Percentiles rank a stretch among this genome's conserved stretches.
These are phyloP conservation scores for Lachancea quebecensis DNA, from an alignment of 805 yeast genomes.

Conservation along the genomic window DNA sequence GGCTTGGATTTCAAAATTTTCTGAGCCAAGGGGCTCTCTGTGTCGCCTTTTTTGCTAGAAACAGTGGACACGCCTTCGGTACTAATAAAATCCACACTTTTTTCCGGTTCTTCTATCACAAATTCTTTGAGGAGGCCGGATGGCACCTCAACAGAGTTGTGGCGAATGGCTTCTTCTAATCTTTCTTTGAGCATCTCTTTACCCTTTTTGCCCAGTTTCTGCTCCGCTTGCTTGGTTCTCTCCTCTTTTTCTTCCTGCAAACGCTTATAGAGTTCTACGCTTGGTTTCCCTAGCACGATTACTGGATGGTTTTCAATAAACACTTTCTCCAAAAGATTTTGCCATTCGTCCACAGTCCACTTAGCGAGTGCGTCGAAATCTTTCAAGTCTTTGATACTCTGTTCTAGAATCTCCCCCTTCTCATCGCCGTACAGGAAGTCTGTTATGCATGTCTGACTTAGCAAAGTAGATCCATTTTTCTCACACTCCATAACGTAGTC, in stretches of 20 bases:
- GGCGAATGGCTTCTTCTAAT: slow-evolving; percentile 54
- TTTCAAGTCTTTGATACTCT: slow-evolving; percentile 46
- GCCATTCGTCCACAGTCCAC: slow-evolving; percentile 72
- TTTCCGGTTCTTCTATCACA: slow-evolving; percentile 66
- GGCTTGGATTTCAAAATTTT: slow-evolving; percentile 33
- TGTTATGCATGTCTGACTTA: slow-evolving; percentile 61
- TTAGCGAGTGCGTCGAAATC: slow-evolving; percentile 46
- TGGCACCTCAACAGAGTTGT: slow-evolving; percentile 76
- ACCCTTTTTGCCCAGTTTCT: slow-evolving; percentile 52
- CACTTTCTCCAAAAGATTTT: slow-evolving; percentile 41
- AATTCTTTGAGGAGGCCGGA: slow-evolving; percentile 52
- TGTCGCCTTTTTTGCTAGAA: slow-evolving; percentile 33
- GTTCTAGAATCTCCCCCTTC: slow-evolving; percentile 50
- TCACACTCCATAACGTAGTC: slow-evolving; percentile 57
- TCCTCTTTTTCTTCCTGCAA: slow-evolving; percentile 46
- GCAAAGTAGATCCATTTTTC: slow-evolving; percentile 46
- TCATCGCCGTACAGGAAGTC: slow-evolving; percentile 75
- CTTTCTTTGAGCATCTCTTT: slow-evolving; percentile 43
- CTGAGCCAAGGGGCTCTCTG: slow-evolving; percentile 26
- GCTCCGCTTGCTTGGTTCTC: slow-evolving; percentile 43
- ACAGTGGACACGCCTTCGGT: slow-evolving; percentile 63
- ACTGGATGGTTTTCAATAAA: slow-evolving; percentile 59
- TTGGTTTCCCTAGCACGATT: slow-evolving; percentile 67
- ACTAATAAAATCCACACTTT: slow-evolving; percentile 58
- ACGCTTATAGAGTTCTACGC: slow-evolving; percentile 42